phyloP scores from a whole-genome alignment of 1,284 basidiomycete genomes.

The Ustilago esculenta region DNA sequence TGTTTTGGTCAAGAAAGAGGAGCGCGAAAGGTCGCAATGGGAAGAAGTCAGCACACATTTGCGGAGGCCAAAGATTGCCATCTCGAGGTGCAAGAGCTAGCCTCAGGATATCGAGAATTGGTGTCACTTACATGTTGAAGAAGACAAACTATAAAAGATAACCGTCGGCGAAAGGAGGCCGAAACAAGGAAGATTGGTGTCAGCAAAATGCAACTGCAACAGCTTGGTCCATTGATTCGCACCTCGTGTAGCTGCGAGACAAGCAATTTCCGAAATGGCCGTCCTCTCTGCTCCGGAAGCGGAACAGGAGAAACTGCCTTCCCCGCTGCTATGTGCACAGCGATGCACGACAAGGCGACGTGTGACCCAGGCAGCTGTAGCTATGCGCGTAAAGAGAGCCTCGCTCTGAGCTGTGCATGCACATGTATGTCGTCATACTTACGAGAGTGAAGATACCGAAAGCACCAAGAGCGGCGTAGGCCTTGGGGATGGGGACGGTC shows the following conservation, averaged over 20 bases:
- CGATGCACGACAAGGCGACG: too few relatives aligned
- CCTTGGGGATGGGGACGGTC: conserved; percentile 90
- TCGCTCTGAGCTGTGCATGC: too few relatives aligned
- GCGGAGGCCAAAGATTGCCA: not conserved
- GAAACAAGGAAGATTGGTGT: conserved; percentile 26
- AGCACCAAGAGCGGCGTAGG: conserved; percentile 83
- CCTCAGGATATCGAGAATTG: not conserved
- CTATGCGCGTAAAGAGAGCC: too few relatives aligned
- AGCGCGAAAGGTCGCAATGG: not conserved
- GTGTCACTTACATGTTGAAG: conserved; percentile 64
- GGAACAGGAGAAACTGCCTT: too few relatives aligned
- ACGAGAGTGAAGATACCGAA: conserved; percentile 71
- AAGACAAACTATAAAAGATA: conserved; percentile 68
- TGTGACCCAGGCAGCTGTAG: too few relatives aligned
- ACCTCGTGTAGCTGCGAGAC: too few relatives aligned
- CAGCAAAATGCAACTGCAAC: not conserved
- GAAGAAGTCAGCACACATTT: not conserved
- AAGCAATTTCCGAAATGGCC: too few relatives aligned
- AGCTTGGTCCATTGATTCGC: too few relatives aligned
- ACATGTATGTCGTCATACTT: too few relatives aligned
- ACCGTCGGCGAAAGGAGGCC: conserved; percentile 26
- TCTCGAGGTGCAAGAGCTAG: not conserved
- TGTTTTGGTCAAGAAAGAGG: conserved; percentile 16
- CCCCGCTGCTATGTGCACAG: too few relatives aligned
- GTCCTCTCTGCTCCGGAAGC: too few relatives aligned